Evolutionary conservation across 1,284 basidiomycete genomes (phyloP).

Genomic region (Kalmanozyma brasiliensis): DNA sequence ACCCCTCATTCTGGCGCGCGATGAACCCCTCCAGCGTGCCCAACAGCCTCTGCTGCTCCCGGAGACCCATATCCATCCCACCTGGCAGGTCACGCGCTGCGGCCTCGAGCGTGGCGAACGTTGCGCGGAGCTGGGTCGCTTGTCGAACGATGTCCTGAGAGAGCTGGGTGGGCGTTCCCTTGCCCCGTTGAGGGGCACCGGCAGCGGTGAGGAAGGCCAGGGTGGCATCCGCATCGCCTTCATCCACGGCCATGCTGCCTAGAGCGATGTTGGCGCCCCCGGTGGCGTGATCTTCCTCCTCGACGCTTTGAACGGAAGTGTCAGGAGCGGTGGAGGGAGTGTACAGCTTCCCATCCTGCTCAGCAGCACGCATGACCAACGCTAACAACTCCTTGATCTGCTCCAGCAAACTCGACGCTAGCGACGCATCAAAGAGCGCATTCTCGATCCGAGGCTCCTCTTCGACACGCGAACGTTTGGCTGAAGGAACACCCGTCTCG

Average conservation of each 20-base stretch:
- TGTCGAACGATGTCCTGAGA: constrained; percentile 28
- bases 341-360: constrained; percentile 22
- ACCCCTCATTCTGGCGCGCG: background rate
- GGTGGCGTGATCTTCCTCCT: constrained; percentile 9
- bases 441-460: constrained; percentile 2
- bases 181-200: background rate
- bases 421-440: constrained; percentile 29
- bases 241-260: constrained; percentile 36
- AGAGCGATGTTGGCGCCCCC: constrained; percentile 27
- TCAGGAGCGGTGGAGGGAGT: background rate
- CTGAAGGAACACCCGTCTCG: constrained; percentile 20
- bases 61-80: constrained; percentile 20
- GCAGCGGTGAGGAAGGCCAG: constrained; percentile 33
- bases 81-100: constrained; percentile 27
- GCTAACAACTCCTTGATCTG: constrained; percentile 32
- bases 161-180: constrained; percentile 22
- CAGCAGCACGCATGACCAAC: constrained; percentile 17
- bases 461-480: constrained; percentile 9
- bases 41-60: constrained; percentile 22
- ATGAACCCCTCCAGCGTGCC: constrained; percentile 15
- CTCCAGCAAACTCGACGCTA: constrained; percentile 11
- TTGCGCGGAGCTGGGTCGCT: constrained; percentile 11
- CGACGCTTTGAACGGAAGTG: no score
- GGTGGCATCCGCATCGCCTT: constrained; percentile 38
- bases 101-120: constrained; percentile 18